A percentile compares a stretch with the other conserved stretches of the same genome.
Conservation (phyloP, 257 asterid genomes). For the Gardenia jasminoides region DNA sequence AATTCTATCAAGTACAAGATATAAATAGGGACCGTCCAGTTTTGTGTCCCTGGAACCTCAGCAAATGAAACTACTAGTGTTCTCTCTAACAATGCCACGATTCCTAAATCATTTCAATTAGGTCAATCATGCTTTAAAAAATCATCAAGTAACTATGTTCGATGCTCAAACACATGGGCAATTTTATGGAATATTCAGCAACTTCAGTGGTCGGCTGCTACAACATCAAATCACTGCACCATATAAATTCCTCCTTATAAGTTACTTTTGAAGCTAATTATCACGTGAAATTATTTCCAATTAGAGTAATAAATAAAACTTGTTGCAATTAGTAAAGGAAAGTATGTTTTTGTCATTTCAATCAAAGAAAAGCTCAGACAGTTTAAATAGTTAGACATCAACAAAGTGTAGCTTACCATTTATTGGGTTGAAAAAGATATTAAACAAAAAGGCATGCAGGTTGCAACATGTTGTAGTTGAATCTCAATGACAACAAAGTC, state of each 20-base stretch:
- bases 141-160: neutral
- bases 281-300: no score
- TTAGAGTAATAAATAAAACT: no score
- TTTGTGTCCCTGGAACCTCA: neutral
- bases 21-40: neutral
- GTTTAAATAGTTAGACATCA: neutral
- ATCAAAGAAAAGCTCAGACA: neutral
- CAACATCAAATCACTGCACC: neutral
- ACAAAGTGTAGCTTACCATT: neutral
- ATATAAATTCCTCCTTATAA: no score
- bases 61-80: neutral
- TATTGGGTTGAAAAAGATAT: neutral
- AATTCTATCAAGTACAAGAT: neutral
- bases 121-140: neutral
- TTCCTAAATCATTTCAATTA: neutral
- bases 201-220: neutral
- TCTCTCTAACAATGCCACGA: neutral
- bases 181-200: neutral
- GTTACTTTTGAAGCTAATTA: no score
- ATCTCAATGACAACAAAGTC: neutral
- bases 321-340: no score
- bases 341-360: no score
- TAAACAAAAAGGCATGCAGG: neutral
- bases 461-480: neutral
- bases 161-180: neutral